Base-by-base conservation (phyloP, 2,329 filamentous ascomycete genomes). In the Eurotiales sp. region DNA sequence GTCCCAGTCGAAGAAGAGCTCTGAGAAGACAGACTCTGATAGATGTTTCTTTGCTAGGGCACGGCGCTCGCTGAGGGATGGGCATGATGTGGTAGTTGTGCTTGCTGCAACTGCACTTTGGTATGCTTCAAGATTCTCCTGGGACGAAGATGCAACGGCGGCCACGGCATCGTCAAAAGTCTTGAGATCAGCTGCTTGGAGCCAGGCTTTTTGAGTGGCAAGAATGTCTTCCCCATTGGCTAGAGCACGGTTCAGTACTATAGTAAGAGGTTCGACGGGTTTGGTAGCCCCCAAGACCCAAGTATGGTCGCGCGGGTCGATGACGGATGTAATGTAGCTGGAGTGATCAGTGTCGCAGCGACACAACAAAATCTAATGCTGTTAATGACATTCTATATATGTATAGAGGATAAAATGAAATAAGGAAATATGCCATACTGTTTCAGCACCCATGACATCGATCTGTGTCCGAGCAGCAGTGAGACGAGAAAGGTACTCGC, bases 1-100 rank as follows among this genome's bases (percentile, higher is more conserved):
- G 15, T 43, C 41, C 22, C 41, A 43, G 25, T 43, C 41, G 23
- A 43, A 43, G 41, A 43, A 43, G 10, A 43, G 25, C 7, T 43
- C 8, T 15, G 41, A 43, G 41, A 30, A 30, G 15, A 27, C 11
- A 25, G 41, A 29, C 19, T 43, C 41, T 8, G 41, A 23, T 23
- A 43, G 41, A 43, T 43, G 25, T 15, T 43, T 43, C 22, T 30
- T 43, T 8, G 41, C 41, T n/a, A 43, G 41, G 8, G 25, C 41
- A 6, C 41, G 41, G 8, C 41, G 41, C 12, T 43, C 41, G 41
- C 25, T 43, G n/a, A 29, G 22, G 1, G 23, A 43, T 17, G 41
- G 41, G 23, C 41, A 43, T 7, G 12, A 15, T 7, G 41, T 43
- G 25, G 22, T 43, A 8, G 41, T 43, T 43, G 41, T 43, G 8